Percentiles rank a stretch among this genome's conserved stretches.
phyloP scores from a whole-genome alignment of 108 stramenopile genomes.

The Skeletonema marinoi region DNA sequence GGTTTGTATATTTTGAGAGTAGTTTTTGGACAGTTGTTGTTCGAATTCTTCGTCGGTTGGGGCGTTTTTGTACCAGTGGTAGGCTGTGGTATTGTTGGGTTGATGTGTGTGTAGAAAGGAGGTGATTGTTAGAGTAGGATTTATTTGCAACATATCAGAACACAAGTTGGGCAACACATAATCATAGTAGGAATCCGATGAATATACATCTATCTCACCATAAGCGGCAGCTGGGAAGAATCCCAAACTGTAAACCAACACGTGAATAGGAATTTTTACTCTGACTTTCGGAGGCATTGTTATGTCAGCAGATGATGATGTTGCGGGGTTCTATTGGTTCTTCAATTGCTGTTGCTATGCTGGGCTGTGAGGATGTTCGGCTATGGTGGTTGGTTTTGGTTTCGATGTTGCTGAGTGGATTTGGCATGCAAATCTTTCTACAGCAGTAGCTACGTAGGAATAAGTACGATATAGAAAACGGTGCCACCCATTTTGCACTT shows the following conservation, averaged over 20 bases:
- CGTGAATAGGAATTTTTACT: conserved; percentile 55
- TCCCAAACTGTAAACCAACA: conserved; percentile 48
- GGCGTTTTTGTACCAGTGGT: conserved; percentile 52
- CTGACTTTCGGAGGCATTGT: conserved; percentile 41
- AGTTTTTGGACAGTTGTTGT: conserved; percentile 42
- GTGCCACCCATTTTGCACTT: too few species aligned
- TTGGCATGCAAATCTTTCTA: too few species aligned
- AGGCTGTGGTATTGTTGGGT: conserved; percentile 10
- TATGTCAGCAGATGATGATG: background rate
- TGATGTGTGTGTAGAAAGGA: too few species aligned
- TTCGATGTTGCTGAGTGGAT: too few species aligned
- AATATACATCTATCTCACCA: conserved; percentile 13
- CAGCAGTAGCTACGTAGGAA: too few species aligned
- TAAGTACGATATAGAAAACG: too few species aligned
- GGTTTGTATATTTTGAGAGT: conserved; percentile 42
- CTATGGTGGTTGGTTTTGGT: too few species aligned
- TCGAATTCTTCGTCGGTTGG: conserved; percentile 52
- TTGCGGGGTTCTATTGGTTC: too few species aligned
- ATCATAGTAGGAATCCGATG: background rate
- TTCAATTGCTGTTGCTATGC: too few species aligned
- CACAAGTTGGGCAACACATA: background rate
- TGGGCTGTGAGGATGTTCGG: too few species aligned
- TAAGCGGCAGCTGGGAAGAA: conserved; percentile 45
- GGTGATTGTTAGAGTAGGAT: background rate
- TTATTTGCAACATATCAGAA: background rate